Evolutionary conservation across 768 basidiomycete genomes (phyloP).

Genomic region (Kwoniella sp.): DNA sequence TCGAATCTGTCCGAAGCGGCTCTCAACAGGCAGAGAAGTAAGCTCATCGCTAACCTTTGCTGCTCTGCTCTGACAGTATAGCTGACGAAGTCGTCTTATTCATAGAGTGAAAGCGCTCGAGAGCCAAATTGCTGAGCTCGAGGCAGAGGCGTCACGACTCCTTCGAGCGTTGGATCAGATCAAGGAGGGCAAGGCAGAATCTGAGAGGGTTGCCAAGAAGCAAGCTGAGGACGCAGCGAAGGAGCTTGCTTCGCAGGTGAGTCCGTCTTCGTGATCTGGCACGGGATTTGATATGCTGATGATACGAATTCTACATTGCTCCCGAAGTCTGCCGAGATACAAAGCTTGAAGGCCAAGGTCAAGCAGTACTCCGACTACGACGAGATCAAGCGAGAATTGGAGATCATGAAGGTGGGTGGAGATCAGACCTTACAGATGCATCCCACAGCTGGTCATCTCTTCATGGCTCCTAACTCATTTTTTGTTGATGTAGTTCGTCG

Average conservation of each 20-base stretch:
- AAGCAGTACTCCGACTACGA: slow-evolving; percentile 84
- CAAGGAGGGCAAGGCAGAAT: slow-evolving; percentile 67
- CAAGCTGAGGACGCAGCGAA: slow-evolving; percentile 66
- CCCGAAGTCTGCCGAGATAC: slow-evolving; percentile 66
- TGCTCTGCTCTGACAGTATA: background rate
- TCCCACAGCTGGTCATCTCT: background rate
- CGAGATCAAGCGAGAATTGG: slow-evolving; percentile 95
- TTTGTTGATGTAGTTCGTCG: slow-evolving; percentile 87
- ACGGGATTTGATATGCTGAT: background rate
- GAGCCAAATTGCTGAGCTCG: slow-evolving; percentile 71
- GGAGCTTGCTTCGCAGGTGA: slow-evolving; percentile 63
- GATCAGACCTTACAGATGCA: background rate
- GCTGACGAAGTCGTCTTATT: background rate
- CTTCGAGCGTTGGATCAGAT: slow-evolving; percentile 63
- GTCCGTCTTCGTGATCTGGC: slow-evolving; percentile 39
- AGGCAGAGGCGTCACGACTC: slow-evolving; percentile 72
- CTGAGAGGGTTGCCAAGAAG: slow-evolving; percentile 61
- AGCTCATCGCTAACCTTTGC: background rate
- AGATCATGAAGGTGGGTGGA: slow-evolving; percentile 87
- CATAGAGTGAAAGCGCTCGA: slow-evolving; percentile 72
- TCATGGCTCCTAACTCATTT: background rate
- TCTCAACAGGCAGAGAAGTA: slow-evolving; percentile 51
- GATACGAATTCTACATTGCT: background rate
- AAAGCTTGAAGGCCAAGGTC: slow-evolving; percentile 69
- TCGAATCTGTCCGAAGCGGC: slow-evolving; percentile 83